Conservation (phyloP, 2,329 filamentous ascomycete species). For the Fusarium sp. region DNA sequence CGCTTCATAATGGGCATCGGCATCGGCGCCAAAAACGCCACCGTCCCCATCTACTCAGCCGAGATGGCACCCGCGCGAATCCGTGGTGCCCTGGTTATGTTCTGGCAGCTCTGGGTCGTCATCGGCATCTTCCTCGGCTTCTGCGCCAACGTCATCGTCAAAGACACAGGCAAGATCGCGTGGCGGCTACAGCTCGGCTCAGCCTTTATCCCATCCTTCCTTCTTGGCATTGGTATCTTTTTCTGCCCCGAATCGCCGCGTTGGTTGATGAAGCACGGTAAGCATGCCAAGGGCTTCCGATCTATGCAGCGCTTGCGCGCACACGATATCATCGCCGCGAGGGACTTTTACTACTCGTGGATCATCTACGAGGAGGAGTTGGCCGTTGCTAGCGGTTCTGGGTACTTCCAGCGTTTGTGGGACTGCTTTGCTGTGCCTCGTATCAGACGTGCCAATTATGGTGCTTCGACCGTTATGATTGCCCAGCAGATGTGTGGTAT, state of each 20-base stretch:
- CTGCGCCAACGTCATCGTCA: slow-evolving; percentile 65
- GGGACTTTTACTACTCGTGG: slow-evolving; percentile 65
- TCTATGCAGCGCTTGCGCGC: slow-evolving; percentile 63
- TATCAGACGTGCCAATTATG: slow-evolving; percentile 77
- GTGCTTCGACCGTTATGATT: slow-evolving; percentile 83
- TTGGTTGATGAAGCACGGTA: slow-evolving; percentile 74
- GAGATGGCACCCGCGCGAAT: slow-evolving; percentile 76
- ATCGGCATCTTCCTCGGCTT: slow-evolving; percentile 61
- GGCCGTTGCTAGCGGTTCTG: slow-evolving; percentile 45
- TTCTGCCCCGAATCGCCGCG: slow-evolving; percentile 73
- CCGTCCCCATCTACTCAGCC: slow-evolving; percentile 78
- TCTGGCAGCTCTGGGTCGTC: slow-evolving; percentile 67
- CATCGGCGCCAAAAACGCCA: slow-evolving; percentile 73
- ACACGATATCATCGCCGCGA: slow-evolving; percentile 65
- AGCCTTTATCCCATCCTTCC: slow-evolving; percentile 65
- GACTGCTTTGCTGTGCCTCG: slow-evolving; percentile 76
- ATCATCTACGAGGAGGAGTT: slow-evolving; percentile 56
- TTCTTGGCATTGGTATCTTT: slow-evolving; percentile 68
- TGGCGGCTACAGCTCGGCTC: slow-evolving; percentile 75
- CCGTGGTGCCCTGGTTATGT: slow-evolving; percentile 82
- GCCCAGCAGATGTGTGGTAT: slow-evolving; percentile 66
- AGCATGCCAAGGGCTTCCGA: slow-evolving; percentile 67
- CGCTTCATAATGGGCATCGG: slow-evolving; percentile 77
- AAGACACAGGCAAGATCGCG: slow-evolving; percentile 63
- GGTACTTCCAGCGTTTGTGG: slow-evolving; percentile 52